phyloP scores from a whole-genome alignment of 257 asterid species.

The Solanum tarapatanum region DNA sequence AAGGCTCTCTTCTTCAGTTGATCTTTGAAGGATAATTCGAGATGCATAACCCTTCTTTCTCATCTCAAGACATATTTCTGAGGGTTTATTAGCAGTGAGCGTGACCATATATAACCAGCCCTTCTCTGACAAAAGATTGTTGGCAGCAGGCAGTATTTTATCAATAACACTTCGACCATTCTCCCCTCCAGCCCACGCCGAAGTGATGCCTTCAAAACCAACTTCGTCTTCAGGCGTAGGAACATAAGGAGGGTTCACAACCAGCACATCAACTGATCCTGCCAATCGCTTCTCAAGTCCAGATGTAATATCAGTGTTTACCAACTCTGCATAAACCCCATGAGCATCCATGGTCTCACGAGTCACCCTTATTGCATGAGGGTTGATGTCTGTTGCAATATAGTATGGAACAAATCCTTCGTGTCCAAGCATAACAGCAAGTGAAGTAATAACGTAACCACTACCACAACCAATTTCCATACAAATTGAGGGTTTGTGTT shows the following conservation, averaged over 20 bases:
- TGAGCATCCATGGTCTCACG: conserved; percentile 62
- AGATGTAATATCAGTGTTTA: conserved; percentile 17
- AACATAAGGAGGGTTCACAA: conserved; percentile 96
- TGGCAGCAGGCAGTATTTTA: conserved; percentile 75
- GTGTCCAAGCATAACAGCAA: conserved; percentile 60
- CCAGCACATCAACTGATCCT: conserved; percentile 66
- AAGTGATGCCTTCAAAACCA: conserved; percentile 62
- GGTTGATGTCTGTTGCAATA: conserved; percentile 79
- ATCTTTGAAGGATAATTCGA: conserved; percentile 64
- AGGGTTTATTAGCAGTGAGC: conserved; percentile 57
- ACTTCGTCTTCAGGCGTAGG: conserved; percentile 97
- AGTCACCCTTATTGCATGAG: conserved; percentile 63
- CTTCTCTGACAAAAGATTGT: conserved; percentile 60
- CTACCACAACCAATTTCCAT: conserved; percentile 70
- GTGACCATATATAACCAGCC: conserved; percentile 89
- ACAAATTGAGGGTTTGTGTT: conserved; percentile 39
- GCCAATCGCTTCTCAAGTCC: conserved; percentile 55
- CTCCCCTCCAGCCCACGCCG: conserved; percentile 97
- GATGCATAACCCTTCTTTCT: conserved; percentile 77
- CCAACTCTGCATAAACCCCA: conserved; percentile 34
- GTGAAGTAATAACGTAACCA: conserved; percentile 79
- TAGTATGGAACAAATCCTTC: conserved; percentile 24
- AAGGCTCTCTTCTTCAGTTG: conserved; percentile 94
- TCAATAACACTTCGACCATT: conserved; percentile 77
- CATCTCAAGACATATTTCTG: conserved; percentile 67